Evolutionary conservation across 2,329 filamentous ascomycete species (phyloP).

Genomic region (Helotiales sp.): DNA sequence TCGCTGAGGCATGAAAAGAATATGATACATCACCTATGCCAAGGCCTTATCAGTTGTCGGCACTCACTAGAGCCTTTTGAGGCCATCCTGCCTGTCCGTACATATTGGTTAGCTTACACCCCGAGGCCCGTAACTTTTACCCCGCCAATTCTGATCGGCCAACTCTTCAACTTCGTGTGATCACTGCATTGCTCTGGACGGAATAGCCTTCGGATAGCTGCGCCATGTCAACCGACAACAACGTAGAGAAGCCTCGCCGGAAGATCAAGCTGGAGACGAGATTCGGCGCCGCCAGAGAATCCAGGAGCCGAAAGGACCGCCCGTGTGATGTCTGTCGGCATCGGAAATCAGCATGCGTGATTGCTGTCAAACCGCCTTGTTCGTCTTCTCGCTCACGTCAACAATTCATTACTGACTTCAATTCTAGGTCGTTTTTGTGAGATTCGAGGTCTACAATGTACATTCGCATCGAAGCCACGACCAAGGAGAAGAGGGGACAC

Average conservation of each 20-base stretch:
- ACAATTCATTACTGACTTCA: background rate
- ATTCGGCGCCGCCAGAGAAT: constrained; percentile 42
- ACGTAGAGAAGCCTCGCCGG: constrained; percentile 34
- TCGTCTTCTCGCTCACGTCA: constrained; percentile 20
- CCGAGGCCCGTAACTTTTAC: no score
- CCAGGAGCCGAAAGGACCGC: constrained; percentile 46
- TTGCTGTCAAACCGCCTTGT: constrained; percentile 46
- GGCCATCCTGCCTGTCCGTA: background rate
- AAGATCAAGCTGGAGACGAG: constrained; percentile 44
- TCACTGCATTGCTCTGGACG: background rate
- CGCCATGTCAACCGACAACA: constrained; percentile 11
- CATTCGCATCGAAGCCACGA: constrained; percentile 25
- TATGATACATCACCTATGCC: no score
- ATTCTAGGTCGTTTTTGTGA: constrained; percentile 32
- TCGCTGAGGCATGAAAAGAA: no score
- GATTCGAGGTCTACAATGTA: constrained; percentile 27
- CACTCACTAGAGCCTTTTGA: background rate
- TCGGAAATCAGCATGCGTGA: constrained; percentile 49
- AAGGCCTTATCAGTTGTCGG: background rate
- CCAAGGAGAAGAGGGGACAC: constrained; percentile 10
- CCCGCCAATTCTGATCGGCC: constrained; percentile 3
- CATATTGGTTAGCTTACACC: no score
- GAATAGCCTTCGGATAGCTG: background rate
- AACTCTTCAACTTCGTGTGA: constrained; percentile 1
- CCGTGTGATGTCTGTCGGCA: constrained; percentile 47